Percentiles rank a stretch among this genome's conserved stretches.
Evolutionary conservation across 2,329 filamentous ascomycete genomes (phyloP).

Genomic region (Aureobasidium melanogenum): DNA sequence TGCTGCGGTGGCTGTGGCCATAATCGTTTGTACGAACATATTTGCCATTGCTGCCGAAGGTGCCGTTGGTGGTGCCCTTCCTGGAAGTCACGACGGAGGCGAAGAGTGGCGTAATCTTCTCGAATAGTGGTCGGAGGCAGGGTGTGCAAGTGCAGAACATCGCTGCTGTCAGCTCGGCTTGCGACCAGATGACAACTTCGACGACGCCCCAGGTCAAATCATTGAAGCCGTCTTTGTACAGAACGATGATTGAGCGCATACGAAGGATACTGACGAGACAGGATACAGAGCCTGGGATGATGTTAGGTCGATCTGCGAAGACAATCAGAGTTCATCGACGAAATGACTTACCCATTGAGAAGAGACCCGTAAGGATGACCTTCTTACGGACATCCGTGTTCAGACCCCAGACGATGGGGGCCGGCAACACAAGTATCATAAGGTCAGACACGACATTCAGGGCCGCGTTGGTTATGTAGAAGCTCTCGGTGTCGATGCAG

Average conservation of each 20-base stretch:
- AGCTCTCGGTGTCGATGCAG: constrained; percentile 1
- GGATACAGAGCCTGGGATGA: not conserved
- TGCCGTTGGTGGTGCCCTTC: not conserved
- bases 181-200: constrained; percentile 4
- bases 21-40: not conserved
- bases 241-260: constrained; percentile 4
- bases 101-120: not conserved
- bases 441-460: constrained; percentile 32
- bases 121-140: constrained; percentile 8
- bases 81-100: not conserved
- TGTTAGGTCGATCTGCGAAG: not conserved
- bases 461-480: constrained; percentile 9
- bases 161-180: not conserved
- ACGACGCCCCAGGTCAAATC: constrained; percentile 8
- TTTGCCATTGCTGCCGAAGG: not conserved
- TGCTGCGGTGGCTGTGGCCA: not conserved
- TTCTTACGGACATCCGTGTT: constrained; percentile 45
- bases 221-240: not conserved
- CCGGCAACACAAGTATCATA: constrained; percentile 49
- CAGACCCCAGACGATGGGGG: constrained; percentile 45
- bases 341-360: constrained; percentile 34
- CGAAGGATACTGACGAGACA: constrained; percentile 10
- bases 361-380: constrained; percentile 40
- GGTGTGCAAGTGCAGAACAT: constrained; percentile 10
- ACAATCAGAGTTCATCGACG: not conserved